These are phyloP conservation scores for Yarrowia hollandica DNA, from an alignment of 805 yeast species.

Conservation along the genomic window DNA sequence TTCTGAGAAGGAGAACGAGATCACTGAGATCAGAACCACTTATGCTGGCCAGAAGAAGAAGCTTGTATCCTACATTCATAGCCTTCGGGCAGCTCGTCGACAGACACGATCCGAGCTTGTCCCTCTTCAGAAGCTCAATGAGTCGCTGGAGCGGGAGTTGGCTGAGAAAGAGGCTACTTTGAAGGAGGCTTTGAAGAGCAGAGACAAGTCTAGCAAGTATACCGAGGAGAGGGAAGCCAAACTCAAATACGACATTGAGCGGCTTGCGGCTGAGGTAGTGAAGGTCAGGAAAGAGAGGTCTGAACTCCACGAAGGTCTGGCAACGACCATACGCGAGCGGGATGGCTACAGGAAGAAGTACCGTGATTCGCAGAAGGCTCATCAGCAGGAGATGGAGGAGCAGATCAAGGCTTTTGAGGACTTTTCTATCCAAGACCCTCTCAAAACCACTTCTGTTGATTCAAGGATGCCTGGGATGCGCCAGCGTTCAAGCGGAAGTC, in stretches of 20 bases:
- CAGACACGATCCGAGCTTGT: constrained; percentile 11
- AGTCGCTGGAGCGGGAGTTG: constrained; percentile 4
- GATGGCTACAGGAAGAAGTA: not conserved
- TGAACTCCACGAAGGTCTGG: not conserved
- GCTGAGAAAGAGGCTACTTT: not conserved
- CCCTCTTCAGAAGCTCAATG: constrained; percentile 13
- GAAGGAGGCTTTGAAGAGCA: not conserved
- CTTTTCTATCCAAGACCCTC: not conserved
- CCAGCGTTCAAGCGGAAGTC: constrained; percentile 5
- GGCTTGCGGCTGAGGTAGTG: not conserved
- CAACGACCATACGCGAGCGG: not conserved
- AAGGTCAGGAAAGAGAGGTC: not conserved
- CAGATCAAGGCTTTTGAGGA: not conserved
- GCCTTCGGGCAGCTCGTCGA: not conserved
- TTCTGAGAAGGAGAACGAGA: constrained; percentile 19
- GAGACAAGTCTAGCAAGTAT: not conserved
- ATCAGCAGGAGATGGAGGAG: constrained; percentile 3
- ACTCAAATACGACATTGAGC: constrained; percentile 1
- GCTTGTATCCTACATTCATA: constrained; percentile 22
- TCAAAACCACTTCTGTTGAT: not conserved
- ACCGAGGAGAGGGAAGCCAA: not conserved
- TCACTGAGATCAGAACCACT: not conserved
- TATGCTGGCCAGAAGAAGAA: constrained; percentile 25
- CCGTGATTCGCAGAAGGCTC: not conserved
- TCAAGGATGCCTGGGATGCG: not conserved